Percentiles rank a stretch among this genome's conserved stretches.
phyloP scores from a whole-genome alignment of 1,139 yeast genomes.

The Fermentozyma sake region DNA sequence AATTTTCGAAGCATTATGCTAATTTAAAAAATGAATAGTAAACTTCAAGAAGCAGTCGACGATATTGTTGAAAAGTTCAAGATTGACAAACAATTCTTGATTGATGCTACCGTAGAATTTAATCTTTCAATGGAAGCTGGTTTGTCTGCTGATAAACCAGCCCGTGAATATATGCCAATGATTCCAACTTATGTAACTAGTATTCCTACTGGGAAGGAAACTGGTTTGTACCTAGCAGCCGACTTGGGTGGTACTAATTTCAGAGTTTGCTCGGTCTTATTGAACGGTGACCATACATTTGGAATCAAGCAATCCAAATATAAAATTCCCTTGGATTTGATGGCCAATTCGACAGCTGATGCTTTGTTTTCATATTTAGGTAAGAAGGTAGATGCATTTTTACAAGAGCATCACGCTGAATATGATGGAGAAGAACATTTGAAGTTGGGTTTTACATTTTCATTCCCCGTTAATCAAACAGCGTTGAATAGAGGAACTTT shows the following conservation, averaged over 20 bases:
- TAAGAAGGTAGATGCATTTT: conserved; percentile 56
- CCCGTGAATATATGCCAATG: conserved; percentile 67
- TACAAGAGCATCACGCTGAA: conserved; percentile 58
- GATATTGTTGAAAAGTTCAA: conserved; percentile 52
- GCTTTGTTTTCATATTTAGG: conserved; percentile 73
- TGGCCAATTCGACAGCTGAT: conserved; percentile 49
- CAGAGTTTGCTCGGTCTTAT: conserved; percentile 78
- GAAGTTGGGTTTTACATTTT: conserved; percentile 86
- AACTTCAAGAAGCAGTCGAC: conserved; percentile 34
- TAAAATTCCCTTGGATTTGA: conserved; percentile 67
- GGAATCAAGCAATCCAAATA: conserved; percentile 66
- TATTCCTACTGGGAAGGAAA: conserved; percentile 78
- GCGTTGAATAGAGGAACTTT: conserved; percentile 72
- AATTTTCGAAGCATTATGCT: too few species aligned
- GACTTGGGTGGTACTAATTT: conserved; percentile 89
- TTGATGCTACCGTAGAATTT: conserved; percentile 61
- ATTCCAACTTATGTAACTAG: conserved; percentile 80
- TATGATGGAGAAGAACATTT: conserved; percentile 30
- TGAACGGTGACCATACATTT: conserved; percentile 79
- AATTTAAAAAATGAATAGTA: conserved; percentile 19
- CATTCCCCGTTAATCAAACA: conserved; percentile 87
- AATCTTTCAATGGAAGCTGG: conserved; percentile 61
- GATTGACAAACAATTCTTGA: conserved; percentile 48
- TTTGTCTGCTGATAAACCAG: conserved; percentile 33
- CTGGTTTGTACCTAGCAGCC: conserved; percentile 73